Evolutionary conservation across 441 rosid species (phyloP).

Genomic region (Hura crepitans): DNA sequence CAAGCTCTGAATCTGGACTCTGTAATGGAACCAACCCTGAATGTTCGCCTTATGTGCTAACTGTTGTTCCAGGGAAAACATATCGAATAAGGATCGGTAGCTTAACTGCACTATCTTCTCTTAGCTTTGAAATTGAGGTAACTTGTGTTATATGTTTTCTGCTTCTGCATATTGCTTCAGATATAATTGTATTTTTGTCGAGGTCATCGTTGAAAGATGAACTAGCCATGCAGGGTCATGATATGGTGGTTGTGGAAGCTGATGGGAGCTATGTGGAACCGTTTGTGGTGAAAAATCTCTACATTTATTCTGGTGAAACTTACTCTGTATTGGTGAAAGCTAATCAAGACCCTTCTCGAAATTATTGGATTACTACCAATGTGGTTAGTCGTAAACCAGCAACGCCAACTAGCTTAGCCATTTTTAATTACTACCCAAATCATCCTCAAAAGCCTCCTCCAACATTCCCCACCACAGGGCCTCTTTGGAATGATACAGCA

Average conservation of each 20-base stretch:
- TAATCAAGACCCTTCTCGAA: slow-evolving; percentile 50
- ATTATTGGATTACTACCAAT: slow-evolving; percentile 58
- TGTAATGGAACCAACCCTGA: slow-evolving; percentile 52
- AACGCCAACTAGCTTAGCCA: slow-evolving; percentile 44
- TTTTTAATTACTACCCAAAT: slow-evolving; percentile 59
- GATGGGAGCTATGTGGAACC: slow-evolving; percentile 77
- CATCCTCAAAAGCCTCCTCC: slow-evolving; percentile 47
- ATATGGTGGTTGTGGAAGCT: slow-evolving; percentile 69
- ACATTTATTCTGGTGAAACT: slow-evolving; percentile 73
- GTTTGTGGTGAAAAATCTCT: slow-evolving; percentile 51
- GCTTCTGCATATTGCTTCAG: too few relatives aligned
- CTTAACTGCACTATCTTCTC: slow-evolving; percentile 64
- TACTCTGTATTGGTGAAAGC: slow-evolving; percentile 60
- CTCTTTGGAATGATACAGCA: slow-evolving; percentile 39
- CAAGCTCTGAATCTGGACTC: slow-evolving; percentile 26
- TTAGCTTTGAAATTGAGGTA: slow-evolving; percentile 82
- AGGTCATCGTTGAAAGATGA: too few relatives aligned
- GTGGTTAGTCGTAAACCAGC: slow-evolving; percentile 47
- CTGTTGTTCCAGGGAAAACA: slow-evolving; percentile 52
- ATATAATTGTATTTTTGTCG: background rate
- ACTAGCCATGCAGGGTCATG: slow-evolving; percentile 75
- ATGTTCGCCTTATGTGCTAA: slow-evolving; percentile 45
- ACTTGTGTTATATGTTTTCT: too few relatives aligned
- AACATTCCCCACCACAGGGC: slow-evolving; percentile 39
- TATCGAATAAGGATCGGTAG: slow-evolving; percentile 63